These are phyloP conservation scores for Fusarium citri DNA, from an alignment of 2,329 filamentous ascomycete genomes.

Conservation along the genomic window DNA sequence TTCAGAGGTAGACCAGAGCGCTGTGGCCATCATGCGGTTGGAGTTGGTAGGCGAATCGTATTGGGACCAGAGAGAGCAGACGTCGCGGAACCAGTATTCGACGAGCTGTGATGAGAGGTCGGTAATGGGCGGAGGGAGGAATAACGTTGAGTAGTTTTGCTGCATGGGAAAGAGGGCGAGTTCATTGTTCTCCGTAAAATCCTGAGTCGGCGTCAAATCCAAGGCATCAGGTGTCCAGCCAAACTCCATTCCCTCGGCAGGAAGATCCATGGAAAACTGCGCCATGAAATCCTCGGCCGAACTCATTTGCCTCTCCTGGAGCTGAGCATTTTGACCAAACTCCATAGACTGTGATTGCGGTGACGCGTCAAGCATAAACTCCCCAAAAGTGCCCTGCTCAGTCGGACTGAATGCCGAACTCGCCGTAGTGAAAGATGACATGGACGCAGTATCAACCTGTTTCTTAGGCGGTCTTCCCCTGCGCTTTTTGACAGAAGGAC, in stretches of 20 bases:
- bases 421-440: neutral
- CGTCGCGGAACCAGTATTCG: constrained; percentile 53
- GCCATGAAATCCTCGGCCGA: neutral
- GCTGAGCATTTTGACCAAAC: neutral
- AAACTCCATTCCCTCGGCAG: constrained; percentile 2
- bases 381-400: constrained; percentile 18
- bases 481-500: constrained; percentile 8
- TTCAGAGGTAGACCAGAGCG: constrained; percentile 53
- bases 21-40: constrained; percentile 53
- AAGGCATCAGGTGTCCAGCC: constrained; percentile 17
- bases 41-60: constrained; percentile 55
- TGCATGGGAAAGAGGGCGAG: constrained; percentile 16
- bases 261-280: constrained; percentile 10
- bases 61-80: constrained; percentile 56
- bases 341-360: neutral
- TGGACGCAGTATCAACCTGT: neutral
- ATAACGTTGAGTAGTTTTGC: constrained; percentile 4
- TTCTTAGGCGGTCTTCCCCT: constrained; percentile 27
- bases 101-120: constrained; percentile 48
- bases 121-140: constrained; percentile 24
- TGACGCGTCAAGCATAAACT: constrained; percentile 10
- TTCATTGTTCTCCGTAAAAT: neutral
- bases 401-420: neutral
- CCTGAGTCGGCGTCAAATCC: constrained; percentile 7
- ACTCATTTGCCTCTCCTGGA: neutral